Conservation (phyloP, 768 basidiomycete species). For the Amanita subjunquillea region DNA sequence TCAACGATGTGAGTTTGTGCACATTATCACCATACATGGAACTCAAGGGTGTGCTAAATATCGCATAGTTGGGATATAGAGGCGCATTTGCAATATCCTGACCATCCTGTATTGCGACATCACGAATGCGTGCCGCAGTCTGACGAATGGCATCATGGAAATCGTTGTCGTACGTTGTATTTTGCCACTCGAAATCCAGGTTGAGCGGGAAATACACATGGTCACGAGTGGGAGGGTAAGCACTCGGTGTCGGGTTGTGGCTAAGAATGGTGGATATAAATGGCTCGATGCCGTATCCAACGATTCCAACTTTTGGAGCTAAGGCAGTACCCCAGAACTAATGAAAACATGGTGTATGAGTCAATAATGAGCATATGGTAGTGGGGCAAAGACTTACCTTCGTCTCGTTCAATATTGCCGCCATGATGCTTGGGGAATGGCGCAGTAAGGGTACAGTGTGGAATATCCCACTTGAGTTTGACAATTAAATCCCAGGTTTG, state of each 20-base stretch:
- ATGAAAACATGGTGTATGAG: too few relatives aligned
- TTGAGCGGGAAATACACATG: slow-evolving; percentile 17
- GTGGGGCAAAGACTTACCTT: slow-evolving; percentile 13
- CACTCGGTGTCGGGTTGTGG: slow-evolving; percentile 25
- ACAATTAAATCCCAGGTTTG: background rate
- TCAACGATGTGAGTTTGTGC: slow-evolving; percentile 21
- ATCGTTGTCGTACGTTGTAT: slow-evolving; percentile 10
- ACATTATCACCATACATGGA: slow-evolving; percentile 33
- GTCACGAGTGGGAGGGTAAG: slow-evolving; percentile 29
- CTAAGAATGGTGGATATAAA: slow-evolving; percentile 30
- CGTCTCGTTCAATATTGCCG: slow-evolving; percentile 25
- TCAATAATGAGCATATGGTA: background rate
- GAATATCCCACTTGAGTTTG: slow-evolving; percentile 13
- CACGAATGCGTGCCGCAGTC: slow-evolving; percentile 25
- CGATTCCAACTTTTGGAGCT: slow-evolving; percentile 6
- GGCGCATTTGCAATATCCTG: slow-evolving; percentile 23
- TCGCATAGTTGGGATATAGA: slow-evolving; percentile 32
- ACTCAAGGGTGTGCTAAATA: slow-evolving; percentile 29
- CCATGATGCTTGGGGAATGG: slow-evolving; percentile 19
- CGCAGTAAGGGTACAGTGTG: slow-evolving; percentile 24
- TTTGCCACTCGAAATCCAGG: slow-evolving; percentile 15
- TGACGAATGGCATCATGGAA: slow-evolving; percentile 24
- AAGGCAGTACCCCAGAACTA: background rate
- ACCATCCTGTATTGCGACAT: slow-evolving; percentile 20
- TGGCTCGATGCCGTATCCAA: slow-evolving; percentile 33